These are phyloP conservation scores for Papiliotrema laurentii DNA, from an alignment of 1,284 basidiomycete genomes.

Conservation along the genomic window DNA sequence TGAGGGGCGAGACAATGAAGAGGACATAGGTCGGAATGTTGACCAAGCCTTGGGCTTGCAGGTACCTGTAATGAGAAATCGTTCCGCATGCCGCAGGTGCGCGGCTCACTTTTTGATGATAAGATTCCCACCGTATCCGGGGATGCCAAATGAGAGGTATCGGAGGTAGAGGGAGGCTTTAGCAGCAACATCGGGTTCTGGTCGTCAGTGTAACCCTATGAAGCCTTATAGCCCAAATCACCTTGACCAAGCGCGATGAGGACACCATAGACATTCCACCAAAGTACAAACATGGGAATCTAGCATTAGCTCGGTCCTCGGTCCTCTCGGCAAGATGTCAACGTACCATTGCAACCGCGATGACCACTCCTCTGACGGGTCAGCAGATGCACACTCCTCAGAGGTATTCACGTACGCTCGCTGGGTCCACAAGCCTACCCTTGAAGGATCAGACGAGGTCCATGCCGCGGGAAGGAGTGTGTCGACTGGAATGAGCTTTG, in stretches of 20 bases:
- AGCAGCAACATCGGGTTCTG: slow-evolving; percentile 70
- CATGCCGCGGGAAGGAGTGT: slow-evolving; percentile 86
- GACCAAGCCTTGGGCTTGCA: slow-evolving; percentile 85
- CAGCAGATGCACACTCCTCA: background rate
- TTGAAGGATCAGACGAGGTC: slow-evolving; percentile 73
- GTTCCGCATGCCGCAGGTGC: background rate
- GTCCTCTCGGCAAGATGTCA: slow-evolving; percentile 39
- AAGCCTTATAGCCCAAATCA: background rate
- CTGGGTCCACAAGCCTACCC: slow-evolving; percentile 87
- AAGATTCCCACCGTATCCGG: slow-evolving; percentile 61
- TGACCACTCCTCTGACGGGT: slow-evolving; percentile 58
- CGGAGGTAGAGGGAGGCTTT: slow-evolving; percentile 72
- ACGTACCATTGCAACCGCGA: slow-evolving; percentile 51
- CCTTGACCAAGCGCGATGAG: slow-evolving; percentile 74
- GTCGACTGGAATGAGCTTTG: slow-evolving; percentile 54
- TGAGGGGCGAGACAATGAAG: slow-evolving; percentile 77
- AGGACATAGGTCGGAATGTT: slow-evolving; percentile 81
- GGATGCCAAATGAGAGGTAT: slow-evolving; percentile 74
- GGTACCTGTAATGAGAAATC: slow-evolving; percentile 58
- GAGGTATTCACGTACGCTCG: slow-evolving; percentile 56
- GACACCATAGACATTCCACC: slow-evolving; percentile 76
- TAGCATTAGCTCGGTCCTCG: slow-evolving; percentile 15
- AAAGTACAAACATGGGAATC: slow-evolving; percentile 50
- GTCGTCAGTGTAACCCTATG: slow-evolving; percentile 1
- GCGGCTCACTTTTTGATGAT: slow-evolving; percentile 36